Base-by-base conservation (phyloP, 1,139 yeast species). In the Candida glucosophila region DNA sequence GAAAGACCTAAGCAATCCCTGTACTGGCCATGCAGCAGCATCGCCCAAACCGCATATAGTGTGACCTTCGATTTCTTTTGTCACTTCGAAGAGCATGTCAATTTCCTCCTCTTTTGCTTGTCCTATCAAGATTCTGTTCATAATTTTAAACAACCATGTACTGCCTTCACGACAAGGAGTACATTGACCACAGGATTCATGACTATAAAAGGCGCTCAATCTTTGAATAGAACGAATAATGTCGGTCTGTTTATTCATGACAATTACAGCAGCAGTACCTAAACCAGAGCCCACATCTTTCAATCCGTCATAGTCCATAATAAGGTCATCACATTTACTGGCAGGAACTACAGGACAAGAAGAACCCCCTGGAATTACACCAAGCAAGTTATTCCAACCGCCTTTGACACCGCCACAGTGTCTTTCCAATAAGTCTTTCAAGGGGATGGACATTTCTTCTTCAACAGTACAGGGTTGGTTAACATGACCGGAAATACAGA, bases 111-210 rank as follows among this genome's bases (percentile, higher is more conserved):
- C 75, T 35, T 71, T 67, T 26, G 92, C 93, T 62, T 80, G 90
- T 25, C 94, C 94, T 33, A 56, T 59, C 33, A 62, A 70, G 52
- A 83, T 71, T 49, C 94, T 72, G 48, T 78, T 81, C 94, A 82
- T 82, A 71, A 81, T 77, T 56, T 73, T 78, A 35, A 69, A 65
- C 39, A 82, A 61, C 81, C 90, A 82, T 17, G 93, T 78, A 24
- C 95, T 83, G 35, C 95, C 95, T 61, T 83, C 95, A 56, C 95
- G 77, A 60, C 95, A 83, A 32, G 95, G 95, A 10, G 95, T 82
- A 64, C 94, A 82, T 60, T 82, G 94, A 35, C 94, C 94, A 60
- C 94, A 82, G 7, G 92, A 79, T 65, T 82, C 94, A 55, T 82
- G 94, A 61, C 78, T 80, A 63, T 81, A 83, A 53, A 82, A 82